Percentiles rank a stretch among this genome's conserved stretches.
These are phyloP conservation scores for Xylaria digitata DNA, from an alignment of 2,329 filamentous ascomycete genomes.

Conservation along the genomic window DNA sequence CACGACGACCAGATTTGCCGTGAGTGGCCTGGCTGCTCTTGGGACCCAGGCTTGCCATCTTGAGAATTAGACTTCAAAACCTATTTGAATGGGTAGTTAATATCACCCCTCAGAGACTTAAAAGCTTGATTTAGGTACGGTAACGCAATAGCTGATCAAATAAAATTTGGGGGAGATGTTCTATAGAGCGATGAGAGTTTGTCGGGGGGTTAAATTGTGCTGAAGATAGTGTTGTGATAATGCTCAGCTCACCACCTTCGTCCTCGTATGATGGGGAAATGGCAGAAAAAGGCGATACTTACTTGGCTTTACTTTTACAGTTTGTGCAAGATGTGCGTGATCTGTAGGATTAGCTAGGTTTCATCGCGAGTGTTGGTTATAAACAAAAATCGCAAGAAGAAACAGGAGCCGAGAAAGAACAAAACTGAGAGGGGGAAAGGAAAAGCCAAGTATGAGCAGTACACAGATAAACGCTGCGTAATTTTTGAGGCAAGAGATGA, in stretches of 20 bases:
- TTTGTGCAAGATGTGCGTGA: background rate
- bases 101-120: background rate
- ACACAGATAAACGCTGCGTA: background rate
- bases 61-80: background rate
- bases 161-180: background rate
- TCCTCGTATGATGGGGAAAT: background rate
- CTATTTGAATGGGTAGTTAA: constrained; percentile 10
- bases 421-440: background rate
- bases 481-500: background rate
- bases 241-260: background rate
- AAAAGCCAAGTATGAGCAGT: background rate
- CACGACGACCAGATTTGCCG: constrained; percentile 18
- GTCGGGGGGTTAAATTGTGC: background rate
- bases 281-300: background rate
- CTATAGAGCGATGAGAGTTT: background rate
- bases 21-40: constrained; percentile 4
- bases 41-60: constrained; percentile 32
- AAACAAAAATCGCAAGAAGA: background rate
- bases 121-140: background rate
- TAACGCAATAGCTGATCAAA: background rate
- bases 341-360: constrained; percentile 12
- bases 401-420: background rate
- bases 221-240: background rate
- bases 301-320: constrained; percentile 2
- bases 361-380: background rate